Evolutionary conservation across 2,329 filamentous ascomycete species (phyloP).

Genomic region (Aspergillus intermedius): DNA sequence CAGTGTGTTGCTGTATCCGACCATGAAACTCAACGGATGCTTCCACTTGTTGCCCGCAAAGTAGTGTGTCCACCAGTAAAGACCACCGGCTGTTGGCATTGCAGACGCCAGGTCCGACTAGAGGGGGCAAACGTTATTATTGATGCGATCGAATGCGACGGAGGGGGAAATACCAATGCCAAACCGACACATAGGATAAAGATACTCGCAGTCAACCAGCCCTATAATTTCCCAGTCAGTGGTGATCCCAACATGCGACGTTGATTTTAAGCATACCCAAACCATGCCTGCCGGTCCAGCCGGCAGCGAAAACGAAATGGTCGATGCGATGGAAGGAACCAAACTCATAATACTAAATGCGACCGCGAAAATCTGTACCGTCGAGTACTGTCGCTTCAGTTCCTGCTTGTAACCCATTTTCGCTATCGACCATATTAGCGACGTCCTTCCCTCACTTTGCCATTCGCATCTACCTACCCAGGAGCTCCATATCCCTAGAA

Average conservation of each 20-base stretch:
- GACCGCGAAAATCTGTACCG: slow-evolving; percentile 57
- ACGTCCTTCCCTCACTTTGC: not conserved
- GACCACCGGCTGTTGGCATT: slow-evolving; percentile 54
- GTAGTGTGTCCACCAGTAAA: slow-evolving; percentile 57
- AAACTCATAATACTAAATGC: slow-evolving; percentile 57
- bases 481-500: slow-evolving; percentile 17
- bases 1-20: slow-evolving; percentile 57
- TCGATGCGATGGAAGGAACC: slow-evolving; percentile 55
- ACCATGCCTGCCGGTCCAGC: slow-evolving; percentile 57
- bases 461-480: slow-evolving; percentile 12
- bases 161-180: slow-evolving; percentile 43
- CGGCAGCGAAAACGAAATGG: slow-evolving; percentile 53
- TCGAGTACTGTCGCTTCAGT: slow-evolving; percentile 55
- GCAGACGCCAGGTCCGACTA: slow-evolving; percentile 47
- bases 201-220: slow-evolving; percentile 52
- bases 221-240: slow-evolving; percentile 21
- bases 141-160: not conserved
- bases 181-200: slow-evolving; percentile 56
- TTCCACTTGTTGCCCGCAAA: slow-evolving; percentile 50
- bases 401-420: slow-evolving; percentile 53
- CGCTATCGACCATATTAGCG: slow-evolving; percentile 15
- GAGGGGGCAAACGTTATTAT: not conserved
- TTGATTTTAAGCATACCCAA: slow-evolving; percentile 40
- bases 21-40: slow-evolving; percentile 54
- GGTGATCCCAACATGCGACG: not conserved